Evolutionary conservation across 208 protist genomes (phyloP).

Genomic region (Trypanosoma conorhini): DNA sequence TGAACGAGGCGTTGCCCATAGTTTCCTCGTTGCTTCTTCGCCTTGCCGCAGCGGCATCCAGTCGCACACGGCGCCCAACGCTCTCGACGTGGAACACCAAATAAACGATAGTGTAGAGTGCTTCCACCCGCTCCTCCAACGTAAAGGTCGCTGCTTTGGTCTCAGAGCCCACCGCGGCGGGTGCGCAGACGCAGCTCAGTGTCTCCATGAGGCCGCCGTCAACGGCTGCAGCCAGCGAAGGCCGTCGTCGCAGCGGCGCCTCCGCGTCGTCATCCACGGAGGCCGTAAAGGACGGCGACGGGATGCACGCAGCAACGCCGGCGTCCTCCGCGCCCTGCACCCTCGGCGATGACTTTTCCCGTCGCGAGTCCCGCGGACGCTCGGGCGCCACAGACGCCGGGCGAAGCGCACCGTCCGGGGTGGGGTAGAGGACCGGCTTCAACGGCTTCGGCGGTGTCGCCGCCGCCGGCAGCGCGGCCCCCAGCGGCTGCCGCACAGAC

Average conservation of each 20-base stretch:
- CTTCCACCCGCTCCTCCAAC: constrained; percentile 10
- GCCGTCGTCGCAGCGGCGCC: not conserved
- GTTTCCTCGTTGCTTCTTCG: not conserved
- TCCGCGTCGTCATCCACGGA: not conserved
- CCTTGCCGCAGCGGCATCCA: not conserved
- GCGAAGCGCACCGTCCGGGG: constrained; percentile 16
- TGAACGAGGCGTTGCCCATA: not conserved
- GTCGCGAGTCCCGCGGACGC: not conserved
- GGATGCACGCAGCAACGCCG: not conserved
- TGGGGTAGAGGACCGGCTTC: constrained; percentile 11
- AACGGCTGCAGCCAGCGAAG: not conserved
- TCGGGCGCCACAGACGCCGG: not conserved
- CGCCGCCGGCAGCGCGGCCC: not conserved
- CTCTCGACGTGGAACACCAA: not conserved
- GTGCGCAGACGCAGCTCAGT: not conserved
- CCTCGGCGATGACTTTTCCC: not conserved
- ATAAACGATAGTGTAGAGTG: constrained; percentile 13
- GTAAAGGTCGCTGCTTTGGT: constrained; percentile 3
- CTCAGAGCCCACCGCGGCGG: not conserved
- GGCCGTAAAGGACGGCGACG: not conserved
- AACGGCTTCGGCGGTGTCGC: not conserved
- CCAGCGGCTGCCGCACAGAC: not conserved
- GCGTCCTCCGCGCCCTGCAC: not conserved
- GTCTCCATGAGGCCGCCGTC: not conserved
- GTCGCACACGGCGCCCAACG: too few species aligned